Evolutionary conservation across 108 stramenopile species (phyloP).

Genomic region (Fragilaria radians): DNA sequence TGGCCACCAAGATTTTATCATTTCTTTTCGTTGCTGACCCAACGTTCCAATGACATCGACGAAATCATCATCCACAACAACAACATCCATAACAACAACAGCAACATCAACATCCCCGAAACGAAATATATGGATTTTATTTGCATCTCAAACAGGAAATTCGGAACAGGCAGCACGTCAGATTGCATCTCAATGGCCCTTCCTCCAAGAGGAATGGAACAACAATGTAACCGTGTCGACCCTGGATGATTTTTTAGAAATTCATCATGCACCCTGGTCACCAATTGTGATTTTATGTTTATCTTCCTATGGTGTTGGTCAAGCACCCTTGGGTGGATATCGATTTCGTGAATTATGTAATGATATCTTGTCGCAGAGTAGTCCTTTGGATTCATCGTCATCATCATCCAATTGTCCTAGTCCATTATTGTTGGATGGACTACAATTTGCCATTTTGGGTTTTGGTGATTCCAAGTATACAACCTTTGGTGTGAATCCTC

Average conservation of each 20-base stretch:
- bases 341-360: conserved; percentile 74
- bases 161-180: conserved; percentile 68
- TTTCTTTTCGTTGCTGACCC: too few relatives aligned
- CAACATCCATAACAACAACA: conserved; percentile 1
- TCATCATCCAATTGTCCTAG: too few relatives aligned
- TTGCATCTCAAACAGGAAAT: conserved; percentile 82
- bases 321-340: conserved; percentile 70
- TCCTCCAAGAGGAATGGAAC: conserved; percentile 10
- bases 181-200: conserved; percentile 31
- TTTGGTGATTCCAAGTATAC: conserved; percentile 53
- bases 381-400: conserved; percentile 4
- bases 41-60: too few relatives aligned
- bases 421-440: conserved; percentile 24
- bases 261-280: conserved; percentile 47
- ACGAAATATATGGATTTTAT: conserved; percentile 59
- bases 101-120: conserved; percentile 14
- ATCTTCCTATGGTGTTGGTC: conserved; percentile 76
- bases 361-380: conserved; percentile 21
- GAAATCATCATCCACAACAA: background rate
- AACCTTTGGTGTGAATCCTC: conserved; percentile 57
- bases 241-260: conserved; percentile 82
- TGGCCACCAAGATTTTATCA: too few relatives aligned
- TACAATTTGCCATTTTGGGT: conserved; percentile 43
- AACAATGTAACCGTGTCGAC: conserved; percentile 32
- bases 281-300: conserved; percentile 60